Conservation (phyloP, 2,329 filamentous ascomycete species). For the Aspergillus sp. region DNA sequence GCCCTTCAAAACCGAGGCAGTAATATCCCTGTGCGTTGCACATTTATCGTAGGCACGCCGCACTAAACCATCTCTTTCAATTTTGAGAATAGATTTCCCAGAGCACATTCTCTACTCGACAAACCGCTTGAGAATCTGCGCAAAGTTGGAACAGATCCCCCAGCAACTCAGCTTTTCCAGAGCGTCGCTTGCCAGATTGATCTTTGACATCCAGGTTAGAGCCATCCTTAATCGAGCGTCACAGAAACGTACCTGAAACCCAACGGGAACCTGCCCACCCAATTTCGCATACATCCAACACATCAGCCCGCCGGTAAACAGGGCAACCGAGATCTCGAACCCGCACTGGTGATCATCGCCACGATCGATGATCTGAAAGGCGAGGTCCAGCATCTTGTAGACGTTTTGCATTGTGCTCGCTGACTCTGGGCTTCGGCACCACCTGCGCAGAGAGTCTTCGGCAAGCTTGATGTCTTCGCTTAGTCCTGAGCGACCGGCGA, state of each 20-base stretch:
- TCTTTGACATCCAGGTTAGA: too few species aligned
- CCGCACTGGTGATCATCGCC: conserved; percentile 3
- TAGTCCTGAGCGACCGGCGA: conserved; percentile 14
- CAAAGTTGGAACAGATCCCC: conserved; percentile 9
- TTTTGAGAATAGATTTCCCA: too few species aligned
- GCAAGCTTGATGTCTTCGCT: conserved; percentile 17
- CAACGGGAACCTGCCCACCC: conserved; percentile 4
- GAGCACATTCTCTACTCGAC: neutral
- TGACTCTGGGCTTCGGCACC: conserved; percentile 13
- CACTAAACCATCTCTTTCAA: too few species aligned
- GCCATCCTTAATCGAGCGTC: too few species aligned
- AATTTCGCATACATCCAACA: conserved; percentile 20
- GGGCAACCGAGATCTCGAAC: conserved; percentile 15
- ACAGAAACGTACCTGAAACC: conserved; percentile 3
- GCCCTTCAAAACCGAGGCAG: too few species aligned
- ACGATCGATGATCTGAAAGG: conserved; percentile 10
- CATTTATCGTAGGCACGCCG: too few species aligned
- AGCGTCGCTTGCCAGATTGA: conserved; percentile 2
- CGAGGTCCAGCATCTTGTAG: conserved; percentile 14
- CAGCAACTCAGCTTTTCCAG: neutral
- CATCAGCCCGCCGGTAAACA: conserved; percentile 14
- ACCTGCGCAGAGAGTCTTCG: conserved; percentile 15
- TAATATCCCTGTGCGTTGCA: too few species aligned
- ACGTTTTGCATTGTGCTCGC: conserved; percentile 9
- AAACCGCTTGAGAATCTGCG: conserved; percentile 6